Evolutionary conservation across 495 filamentous ascomycete genomes (phyloP).

Genomic region (Penicillium mononematosum): DNA sequence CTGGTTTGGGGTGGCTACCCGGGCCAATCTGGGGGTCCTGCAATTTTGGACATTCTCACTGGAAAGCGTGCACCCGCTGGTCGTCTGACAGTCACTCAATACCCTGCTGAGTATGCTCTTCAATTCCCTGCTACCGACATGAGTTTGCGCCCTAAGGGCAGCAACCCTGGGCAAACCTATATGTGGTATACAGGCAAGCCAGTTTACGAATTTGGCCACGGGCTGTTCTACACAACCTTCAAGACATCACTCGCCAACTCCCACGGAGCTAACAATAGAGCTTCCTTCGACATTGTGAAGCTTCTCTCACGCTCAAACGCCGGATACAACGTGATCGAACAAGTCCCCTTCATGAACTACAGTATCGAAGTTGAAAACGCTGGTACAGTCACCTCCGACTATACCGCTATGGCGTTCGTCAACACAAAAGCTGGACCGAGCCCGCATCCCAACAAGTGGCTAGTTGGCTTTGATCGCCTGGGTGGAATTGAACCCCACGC

Average conservation of each 20-base stretch:
- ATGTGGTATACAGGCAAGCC: slow-evolving; percentile 58
- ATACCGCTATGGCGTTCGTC: slow-evolving; percentile 57
- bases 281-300: slow-evolving; percentile 31
- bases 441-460: slow-evolving; percentile 63
- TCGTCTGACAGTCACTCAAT: slow-evolving; percentile 57
- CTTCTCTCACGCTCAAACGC: slow-evolving; percentile 27
- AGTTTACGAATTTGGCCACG: slow-evolving; percentile 56
- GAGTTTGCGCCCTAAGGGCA: slow-evolving; percentile 48
- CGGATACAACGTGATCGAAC: slow-evolving; percentile 29
- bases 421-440: slow-evolving; percentile 55
- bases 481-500: slow-evolving; percentile 41
- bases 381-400: slow-evolving; percentile 55
- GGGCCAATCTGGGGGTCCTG: slow-evolving; percentile 57
- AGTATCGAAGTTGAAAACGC: slow-evolving; percentile 50
- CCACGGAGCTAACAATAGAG: not conserved
- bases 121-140: slow-evolving; percentile 58
- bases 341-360: slow-evolving; percentile 48
- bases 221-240: slow-evolving; percentile 54
- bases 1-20: slow-evolving; percentile 61
- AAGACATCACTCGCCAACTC: slow-evolving; percentile 29
- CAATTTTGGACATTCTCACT: slow-evolving; percentile 54
- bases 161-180: slow-evolving; percentile 56
- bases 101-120: slow-evolving; percentile 53
- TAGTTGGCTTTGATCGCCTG: slow-evolving; percentile 59
- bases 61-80: slow-evolving; percentile 57